Percentiles rank a stretch among this genome's conserved stretches.
Conservation (phyloP, 176 grass and related monocot species). For the barley (Hordeum vulgare) region DNA sequence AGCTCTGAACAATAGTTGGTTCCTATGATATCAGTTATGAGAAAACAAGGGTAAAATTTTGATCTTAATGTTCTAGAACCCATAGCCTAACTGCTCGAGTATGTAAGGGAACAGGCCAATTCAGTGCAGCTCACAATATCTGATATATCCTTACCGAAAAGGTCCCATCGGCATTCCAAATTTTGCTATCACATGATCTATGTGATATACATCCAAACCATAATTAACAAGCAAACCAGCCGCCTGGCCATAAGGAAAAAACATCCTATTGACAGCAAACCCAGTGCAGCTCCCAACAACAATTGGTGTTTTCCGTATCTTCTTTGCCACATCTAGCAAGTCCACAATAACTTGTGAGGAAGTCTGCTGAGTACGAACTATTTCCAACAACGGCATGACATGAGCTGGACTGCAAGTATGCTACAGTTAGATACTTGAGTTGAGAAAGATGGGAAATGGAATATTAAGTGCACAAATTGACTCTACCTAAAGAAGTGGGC, state of each 20-base stretch:
- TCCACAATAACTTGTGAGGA: slow-evolving; percentile 69
- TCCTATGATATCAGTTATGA: neutral
- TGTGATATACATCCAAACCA: slow-evolving; percentile 70
- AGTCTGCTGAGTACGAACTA: slow-evolving; percentile 61
- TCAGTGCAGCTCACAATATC: neutral
- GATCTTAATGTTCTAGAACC: neutral
- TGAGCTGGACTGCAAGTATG: slow-evolving; percentile 64
- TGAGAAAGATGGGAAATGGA: slow-evolving; percentile 3
- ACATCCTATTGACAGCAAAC: slow-evolving; percentile 85
- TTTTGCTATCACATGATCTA: slow-evolving; percentile 47
- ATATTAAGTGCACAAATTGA: neutral
- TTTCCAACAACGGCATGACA: slow-evolving; percentile 87
- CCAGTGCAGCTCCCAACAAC: slow-evolving; percentile 72
- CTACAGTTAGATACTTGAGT: slow-evolving; percentile 19
- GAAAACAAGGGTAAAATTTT: neutral
- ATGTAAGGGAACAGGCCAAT: neutral
- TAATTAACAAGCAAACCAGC: slow-evolving; percentile 70
- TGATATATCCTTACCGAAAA: slow-evolving; percentile 53
- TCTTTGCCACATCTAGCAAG: slow-evolving; percentile 66
- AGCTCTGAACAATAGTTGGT: slow-evolving; percentile 4
- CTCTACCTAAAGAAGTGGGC: slow-evolving; percentile 88
- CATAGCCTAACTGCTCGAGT: neutral
- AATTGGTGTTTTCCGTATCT: slow-evolving; percentile 75
- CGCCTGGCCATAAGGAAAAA: slow-evolving; percentile 63
- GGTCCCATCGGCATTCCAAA: slow-evolving; percentile 98